Base-by-base conservation (phyloP, 208 protist species). In the Porcisia hertigi region DNA sequence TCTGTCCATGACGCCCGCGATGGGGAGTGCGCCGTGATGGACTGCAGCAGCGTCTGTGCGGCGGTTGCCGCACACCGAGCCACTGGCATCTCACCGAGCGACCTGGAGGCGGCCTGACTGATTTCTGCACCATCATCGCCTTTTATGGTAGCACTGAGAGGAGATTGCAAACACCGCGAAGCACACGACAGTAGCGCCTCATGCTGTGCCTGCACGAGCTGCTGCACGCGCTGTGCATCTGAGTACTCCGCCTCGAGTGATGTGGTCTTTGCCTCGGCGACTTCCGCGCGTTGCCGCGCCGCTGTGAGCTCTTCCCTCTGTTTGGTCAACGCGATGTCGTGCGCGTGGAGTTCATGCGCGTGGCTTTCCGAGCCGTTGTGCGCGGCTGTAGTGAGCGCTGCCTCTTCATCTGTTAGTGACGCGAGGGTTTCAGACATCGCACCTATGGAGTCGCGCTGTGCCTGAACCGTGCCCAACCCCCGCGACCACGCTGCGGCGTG, bases 401-500 rank as follows among this genome's bases (percentile, higher is more conserved):
- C 52, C 6, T n/a, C 41, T 12, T 71, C 66, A 1, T 71, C 4
- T 53, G 11, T 58, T 0, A 71, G 66, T 57, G 66, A 25, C 25
- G 25, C 8, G 3, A 57, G 34, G 47, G 43, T 25, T 4, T 71
- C 47, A 16, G 30, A 53, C 25, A 71, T 57, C 0, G 30, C 45
- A 9, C 60, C 23, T 8, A 78, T 57, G n/a, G 82, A 76, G 14
- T 45, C n/a, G 1, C 65, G 41, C 43, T 72, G 71, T 18, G 63
- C 73, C 8, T 70, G 18, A 25, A 75, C 25, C n/a, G 79, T 72
- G 54, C 47, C 36, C 58, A 73, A 43, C 0, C 75, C 82, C 52
- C 58, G 77, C 34, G 23, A 47, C 62, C 75, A 76, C 58, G 83
- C 83, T 6, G 49, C 49, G 11, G 80, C 73, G 72, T 88, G 80